A percentile compares a stretch with the other conserved stretches of the same genome.
These are phyloP conservation scores for Pyrenophora graminea DNA, from an alignment of 2,329 filamentous ascomycete species.

Conservation along the genomic window DNA sequence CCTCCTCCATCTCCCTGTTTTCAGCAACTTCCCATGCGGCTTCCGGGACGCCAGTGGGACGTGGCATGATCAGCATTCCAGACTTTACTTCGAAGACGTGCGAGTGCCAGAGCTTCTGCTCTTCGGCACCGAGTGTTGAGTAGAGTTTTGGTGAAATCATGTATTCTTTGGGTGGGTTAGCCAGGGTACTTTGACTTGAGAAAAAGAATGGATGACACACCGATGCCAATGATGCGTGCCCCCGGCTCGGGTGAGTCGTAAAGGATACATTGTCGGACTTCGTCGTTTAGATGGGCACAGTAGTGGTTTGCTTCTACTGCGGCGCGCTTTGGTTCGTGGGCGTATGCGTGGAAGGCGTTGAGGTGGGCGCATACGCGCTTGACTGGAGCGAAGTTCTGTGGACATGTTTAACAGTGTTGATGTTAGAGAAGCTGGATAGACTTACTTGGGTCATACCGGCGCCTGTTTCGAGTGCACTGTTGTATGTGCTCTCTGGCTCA, in stretches of 20 bases:
- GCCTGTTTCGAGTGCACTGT: conserved; percentile 64
- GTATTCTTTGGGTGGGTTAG: conserved; percentile 61
- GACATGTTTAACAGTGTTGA: neutral
- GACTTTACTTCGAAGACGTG: conserved; percentile 75
- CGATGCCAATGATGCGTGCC: conserved; percentile 75
- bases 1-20: conserved; percentile 77
- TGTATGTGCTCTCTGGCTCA: conserved; percentile 58
- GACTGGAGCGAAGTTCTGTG: conserved; percentile 66
- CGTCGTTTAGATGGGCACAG: conserved; percentile 75
- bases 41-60: conserved; percentile 58
- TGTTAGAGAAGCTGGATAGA: neutral
- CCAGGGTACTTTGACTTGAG: neutral
- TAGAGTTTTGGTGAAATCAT: conserved; percentile 77
- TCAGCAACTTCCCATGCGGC: conserved; percentile 75
- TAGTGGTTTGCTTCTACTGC: conserved; percentile 82
- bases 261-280: conserved; percentile 82
- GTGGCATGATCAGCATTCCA: conserved; percentile 79
- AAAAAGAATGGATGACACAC: conserved; percentile 15
- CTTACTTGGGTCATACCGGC: conserved; percentile 62
- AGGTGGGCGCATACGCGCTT: conserved; percentile 80
- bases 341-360: conserved; percentile 85
- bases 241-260: conserved; percentile 72
- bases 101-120: conserved; percentile 81
- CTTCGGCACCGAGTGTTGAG: conserved; percentile 65
- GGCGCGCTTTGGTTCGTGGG: conserved; percentile 66